Conservation (phyloP, 305 asterid genomes). For the Coffea humblotiana region DNA sequence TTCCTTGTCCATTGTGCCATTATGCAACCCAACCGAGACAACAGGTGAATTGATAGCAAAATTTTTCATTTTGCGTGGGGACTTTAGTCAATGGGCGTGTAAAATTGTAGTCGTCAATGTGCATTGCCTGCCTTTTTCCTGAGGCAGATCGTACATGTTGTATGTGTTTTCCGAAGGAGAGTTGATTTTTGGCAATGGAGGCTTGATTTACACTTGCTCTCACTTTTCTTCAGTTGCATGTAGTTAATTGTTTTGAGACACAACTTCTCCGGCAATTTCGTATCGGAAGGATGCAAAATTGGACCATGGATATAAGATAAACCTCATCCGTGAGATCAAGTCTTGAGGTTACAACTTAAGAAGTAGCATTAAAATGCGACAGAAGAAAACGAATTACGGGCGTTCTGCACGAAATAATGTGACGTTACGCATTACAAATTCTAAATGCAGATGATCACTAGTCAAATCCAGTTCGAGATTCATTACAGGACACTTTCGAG, state of each 20-base stretch:
- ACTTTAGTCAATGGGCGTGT: constrained; percentile 8
- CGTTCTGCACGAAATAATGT: not conserved
- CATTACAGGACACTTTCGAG: not conserved
- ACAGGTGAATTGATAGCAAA: not conserved
- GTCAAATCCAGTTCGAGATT: not conserved
- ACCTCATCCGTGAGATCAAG: not conserved
- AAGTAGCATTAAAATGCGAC: not conserved
- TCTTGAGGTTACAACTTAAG: not conserved
- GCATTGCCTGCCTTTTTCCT: not conserved
- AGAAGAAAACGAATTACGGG: not conserved
- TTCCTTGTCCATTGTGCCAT: not conserved
- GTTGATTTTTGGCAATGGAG: not conserved
- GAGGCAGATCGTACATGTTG: not conserved
- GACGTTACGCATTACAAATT: not conserved
- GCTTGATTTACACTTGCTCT: not conserved
- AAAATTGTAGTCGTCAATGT: not conserved
- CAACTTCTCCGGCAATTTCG: too few relatives aligned
- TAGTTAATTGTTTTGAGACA: not conserved
- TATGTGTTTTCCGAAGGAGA: not conserved
- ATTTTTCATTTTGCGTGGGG: too few relatives aligned
- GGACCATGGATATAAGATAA: too few relatives aligned
- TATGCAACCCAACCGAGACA: not conserved
- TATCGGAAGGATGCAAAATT: too few relatives aligned
- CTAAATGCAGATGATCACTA: not conserved
- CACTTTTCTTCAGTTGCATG: not conserved